Evolutionary conservation across 2,329 filamentous ascomycete genomes (phyloP).

Genomic region (Alternaria longipes): DNA sequence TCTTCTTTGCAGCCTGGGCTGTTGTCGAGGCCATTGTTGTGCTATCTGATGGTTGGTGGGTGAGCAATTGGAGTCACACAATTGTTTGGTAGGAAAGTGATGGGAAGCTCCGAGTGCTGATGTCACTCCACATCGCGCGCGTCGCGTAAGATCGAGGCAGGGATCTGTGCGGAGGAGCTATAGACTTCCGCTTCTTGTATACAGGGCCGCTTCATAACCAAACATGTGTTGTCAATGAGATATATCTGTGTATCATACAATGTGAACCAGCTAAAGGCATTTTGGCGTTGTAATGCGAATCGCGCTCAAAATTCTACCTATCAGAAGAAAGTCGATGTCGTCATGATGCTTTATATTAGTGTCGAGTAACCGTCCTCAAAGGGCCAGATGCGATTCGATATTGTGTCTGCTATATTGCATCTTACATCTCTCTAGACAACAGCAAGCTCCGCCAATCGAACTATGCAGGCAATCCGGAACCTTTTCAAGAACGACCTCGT

Average conservation of each 20-base stretch:
- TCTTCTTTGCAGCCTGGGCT: slow-evolving; percentile 71
- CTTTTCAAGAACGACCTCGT: slow-evolving; percentile 21
- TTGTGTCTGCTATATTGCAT: not conserved
- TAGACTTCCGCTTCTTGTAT: slow-evolving; percentile 15
- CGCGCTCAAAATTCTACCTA: not conserved
- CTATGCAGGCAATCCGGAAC: slow-evolving; percentile 16
- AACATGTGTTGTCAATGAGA: not conserved
- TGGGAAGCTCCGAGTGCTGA: slow-evolving; percentile 42
- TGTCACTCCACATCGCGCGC: slow-evolving; percentile 36
- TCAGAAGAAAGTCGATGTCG: slow-evolving; percentile 5
- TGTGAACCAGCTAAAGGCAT: not conserved
- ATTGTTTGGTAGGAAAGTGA: not conserved
- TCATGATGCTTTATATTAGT: slow-evolving; percentile 5
- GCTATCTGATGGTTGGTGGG: slow-evolving; percentile 12
- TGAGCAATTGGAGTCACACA: not conserved
- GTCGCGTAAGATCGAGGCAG: slow-evolving; percentile 36
- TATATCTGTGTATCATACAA: not conserved
- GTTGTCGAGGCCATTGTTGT: slow-evolving; percentile 60
- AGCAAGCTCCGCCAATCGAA: not conserved
- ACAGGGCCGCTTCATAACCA: not conserved
- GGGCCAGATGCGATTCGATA: not conserved
- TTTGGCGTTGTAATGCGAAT: not conserved
- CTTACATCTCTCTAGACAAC: not conserved
- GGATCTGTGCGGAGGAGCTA: slow-evolving; percentile 25
- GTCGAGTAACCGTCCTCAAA: not conserved